Conservation (phyloP, 164 flowering plant genomes). For the Tinospora cordifolia region DNA sequence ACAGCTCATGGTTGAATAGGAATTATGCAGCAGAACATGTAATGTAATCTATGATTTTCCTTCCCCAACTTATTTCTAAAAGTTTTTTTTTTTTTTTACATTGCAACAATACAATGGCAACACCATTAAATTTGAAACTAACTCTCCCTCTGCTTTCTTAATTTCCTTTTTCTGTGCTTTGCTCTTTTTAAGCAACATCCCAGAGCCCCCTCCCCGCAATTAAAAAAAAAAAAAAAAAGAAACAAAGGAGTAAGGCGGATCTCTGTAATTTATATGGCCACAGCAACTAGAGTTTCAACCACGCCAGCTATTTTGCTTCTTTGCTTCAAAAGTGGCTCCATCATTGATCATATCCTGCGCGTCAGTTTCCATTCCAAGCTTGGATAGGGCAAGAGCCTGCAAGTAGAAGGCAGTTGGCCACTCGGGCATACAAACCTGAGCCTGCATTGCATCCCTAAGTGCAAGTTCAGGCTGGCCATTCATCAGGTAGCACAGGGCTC, state of each 20-base stretch:
- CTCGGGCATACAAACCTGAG: slow-evolving; percentile 89
- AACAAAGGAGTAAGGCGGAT: neutral
- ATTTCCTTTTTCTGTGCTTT: neutral
- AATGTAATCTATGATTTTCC: neutral
- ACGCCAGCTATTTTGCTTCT: slow-evolving; percentile 82
- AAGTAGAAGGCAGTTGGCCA: slow-evolving; percentile 98
- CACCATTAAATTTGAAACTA: neutral
- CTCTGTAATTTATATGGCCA: neutral
- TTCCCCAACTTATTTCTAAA: slow-evolving; percentile 11
- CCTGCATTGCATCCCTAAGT: slow-evolving; percentile 91
- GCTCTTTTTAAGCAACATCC: neutral
- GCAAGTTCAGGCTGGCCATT: slow-evolving; percentile 75
- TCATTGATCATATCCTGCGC: slow-evolving; percentile 97
- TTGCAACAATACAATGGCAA: neutral
- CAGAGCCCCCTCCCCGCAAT: neutral
- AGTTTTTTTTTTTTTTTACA: slow-evolving; percentile 15
- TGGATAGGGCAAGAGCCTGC: slow-evolving; percentile 92
- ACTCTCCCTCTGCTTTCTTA: neutral
- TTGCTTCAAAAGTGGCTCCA: slow-evolving; percentile 82
- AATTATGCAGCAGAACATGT: neutral
- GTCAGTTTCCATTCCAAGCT: slow-evolving; percentile 96
- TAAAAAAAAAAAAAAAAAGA: too few species aligned
- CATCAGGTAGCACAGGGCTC: slow-evolving; percentile 83
- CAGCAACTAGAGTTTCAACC: slow-evolving; percentile 21
- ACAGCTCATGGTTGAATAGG: too few species aligned